Evolutionary conservation across 2,329 filamentous ascomycete genomes (phyloP).

Genomic region (Annulohypoxylon truncatum): DNA sequence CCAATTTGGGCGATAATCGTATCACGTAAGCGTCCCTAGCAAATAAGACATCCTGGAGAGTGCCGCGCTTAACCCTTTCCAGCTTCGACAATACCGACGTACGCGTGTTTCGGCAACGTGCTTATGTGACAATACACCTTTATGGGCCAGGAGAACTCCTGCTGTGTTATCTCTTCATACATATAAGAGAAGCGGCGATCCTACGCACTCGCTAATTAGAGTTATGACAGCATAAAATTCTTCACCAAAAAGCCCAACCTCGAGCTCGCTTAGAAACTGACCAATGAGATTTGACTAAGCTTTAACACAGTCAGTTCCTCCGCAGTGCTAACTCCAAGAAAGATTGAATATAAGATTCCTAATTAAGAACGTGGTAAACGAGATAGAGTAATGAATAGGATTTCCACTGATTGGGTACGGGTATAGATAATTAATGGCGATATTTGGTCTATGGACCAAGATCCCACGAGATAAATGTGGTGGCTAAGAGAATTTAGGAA

Average conservation of each 20-base stretch:
- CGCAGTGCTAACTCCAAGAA: neutral
- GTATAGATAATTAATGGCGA: too few species aligned
- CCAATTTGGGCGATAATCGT: neutral
- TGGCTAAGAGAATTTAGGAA: neutral
- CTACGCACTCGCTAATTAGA: neutral
- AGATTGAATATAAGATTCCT: neutral
- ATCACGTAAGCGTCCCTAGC: slow-evolving; percentile 11
- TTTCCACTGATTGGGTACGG: too few species aligned
- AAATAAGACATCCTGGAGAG: neutral
- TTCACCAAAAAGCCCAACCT: neutral
- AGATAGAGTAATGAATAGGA: neutral
- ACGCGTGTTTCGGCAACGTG: neutral
- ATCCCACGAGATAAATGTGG: neutral
- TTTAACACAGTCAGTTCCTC: neutral
- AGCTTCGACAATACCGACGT: neutral
- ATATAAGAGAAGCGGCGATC: neutral
- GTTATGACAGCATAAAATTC: neutral
- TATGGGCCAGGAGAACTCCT: neutral
- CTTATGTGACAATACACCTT: neutral
- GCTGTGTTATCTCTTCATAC: neutral
- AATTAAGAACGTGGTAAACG: neutral
- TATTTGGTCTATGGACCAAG: neutral
- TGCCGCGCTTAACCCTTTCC: neutral
- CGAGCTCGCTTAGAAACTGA: neutral
- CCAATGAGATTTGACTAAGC: slow-evolving; percentile 1